A percentile compares a stretch with the other conserved stretches of the same genome.
Evolutionary conservation across 2,329 filamentous ascomycete genomes (phyloP).

Genomic region (Colletotrichum musicola): DNA sequence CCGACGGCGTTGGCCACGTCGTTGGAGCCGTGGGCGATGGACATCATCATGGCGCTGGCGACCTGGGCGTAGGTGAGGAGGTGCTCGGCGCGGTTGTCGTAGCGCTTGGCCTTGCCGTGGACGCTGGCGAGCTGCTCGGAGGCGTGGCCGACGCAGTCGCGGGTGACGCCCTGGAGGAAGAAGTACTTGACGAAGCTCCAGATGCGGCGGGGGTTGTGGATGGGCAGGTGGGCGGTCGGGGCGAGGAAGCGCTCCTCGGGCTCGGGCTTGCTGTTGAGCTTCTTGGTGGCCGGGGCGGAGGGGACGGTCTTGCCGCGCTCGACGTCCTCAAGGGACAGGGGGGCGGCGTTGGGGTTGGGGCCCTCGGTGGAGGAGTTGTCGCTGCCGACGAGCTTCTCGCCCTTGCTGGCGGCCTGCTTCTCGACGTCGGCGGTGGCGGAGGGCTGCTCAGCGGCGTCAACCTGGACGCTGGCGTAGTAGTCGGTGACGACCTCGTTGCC

Average conservation of each 20-base stretch:
- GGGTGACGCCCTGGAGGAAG: constrained; percentile 42
- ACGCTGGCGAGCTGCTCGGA: constrained; percentile 45
- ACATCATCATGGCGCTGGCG: constrained; percentile 54
- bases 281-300: constrained; percentile 41
- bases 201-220: constrained; percentile 39
- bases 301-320: constrained; percentile 46
- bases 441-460: neutral
- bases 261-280: constrained; percentile 55
- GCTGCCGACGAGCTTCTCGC: constrained; percentile 28
- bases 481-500: constrained; percentile 44
- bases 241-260: constrained; percentile 45
- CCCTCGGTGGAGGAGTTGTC: neutral
- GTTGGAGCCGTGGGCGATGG: constrained; percentile 58
- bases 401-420: constrained; percentile 21
- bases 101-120: constrained; percentile 51
- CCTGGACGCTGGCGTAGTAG: constrained; percentile 42
- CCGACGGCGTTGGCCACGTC: constrained; percentile 57
- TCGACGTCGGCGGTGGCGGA: constrained; percentile 14
- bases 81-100: constrained; percentile 61
- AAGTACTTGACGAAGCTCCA: constrained; percentile 41
- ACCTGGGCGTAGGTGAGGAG: constrained; percentile 60
- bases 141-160: constrained; percentile 40
- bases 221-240: constrained; percentile 37
- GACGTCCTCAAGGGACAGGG: constrained; percentile 46
- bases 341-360: neutral